phyloP scores from a whole-genome alignment of 495 filamentous ascomycete genomes.

The Xylaria grammica region DNA sequence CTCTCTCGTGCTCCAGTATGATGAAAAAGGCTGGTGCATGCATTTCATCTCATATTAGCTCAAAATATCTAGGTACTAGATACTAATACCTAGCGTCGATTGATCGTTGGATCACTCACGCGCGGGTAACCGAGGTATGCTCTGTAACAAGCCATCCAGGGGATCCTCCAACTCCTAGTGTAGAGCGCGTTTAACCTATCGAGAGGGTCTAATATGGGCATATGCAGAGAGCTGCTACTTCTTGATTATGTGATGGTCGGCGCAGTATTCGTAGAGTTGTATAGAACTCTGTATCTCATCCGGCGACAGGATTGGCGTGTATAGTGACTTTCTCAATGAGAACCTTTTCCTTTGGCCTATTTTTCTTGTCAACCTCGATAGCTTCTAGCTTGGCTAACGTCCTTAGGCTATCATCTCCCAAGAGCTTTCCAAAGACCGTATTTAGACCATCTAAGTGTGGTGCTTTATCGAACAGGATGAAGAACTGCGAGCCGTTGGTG shows the following conservation, averaged over 20 bases:
- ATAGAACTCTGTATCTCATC: slow-evolving; percentile 44
- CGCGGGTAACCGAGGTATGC: background rate
- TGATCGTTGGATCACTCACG: background rate
- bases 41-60: background rate
- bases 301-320: slow-evolving; percentile 92
- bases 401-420: slow-evolving; percentile 64
- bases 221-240: background rate
- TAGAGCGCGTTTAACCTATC: background rate
- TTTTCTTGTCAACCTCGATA: slow-evolving; percentile 89
- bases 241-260: too few species aligned
- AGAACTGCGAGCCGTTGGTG: slow-evolving; percentile 96
- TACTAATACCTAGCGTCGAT: background rate
- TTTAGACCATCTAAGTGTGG: slow-evolving; percentile 94
- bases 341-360: slow-evolving; percentile 72
- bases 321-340: slow-evolving; percentile 79
- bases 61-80: background rate
- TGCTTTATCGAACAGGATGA: slow-evolving; percentile 82
- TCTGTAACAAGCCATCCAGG: background rate
- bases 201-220: background rate
- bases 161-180: background rate
- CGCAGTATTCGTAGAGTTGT: background rate
- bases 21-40: background rate
- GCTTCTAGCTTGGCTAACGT: slow-evolving; percentile 78
- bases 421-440: slow-evolving; percentile 88
- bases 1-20: background rate